These are phyloP conservation scores for Chondrus crispus DNA, from an alignment of 23 red algal genomes.

Conservation along the genomic window DNA sequence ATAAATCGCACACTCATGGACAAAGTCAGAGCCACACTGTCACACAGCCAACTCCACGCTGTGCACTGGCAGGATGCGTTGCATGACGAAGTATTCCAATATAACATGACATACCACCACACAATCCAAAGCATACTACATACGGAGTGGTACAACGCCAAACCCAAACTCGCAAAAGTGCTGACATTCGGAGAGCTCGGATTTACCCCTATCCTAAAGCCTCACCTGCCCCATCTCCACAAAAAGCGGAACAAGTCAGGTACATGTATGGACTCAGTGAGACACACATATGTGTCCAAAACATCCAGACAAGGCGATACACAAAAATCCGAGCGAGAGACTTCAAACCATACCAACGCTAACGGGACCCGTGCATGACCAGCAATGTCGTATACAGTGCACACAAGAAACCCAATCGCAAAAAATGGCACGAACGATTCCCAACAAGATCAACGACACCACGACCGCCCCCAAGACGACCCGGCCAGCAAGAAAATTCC, in stretches of 20 bases:
- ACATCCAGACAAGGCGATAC: background rate
- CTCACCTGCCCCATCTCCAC: background rate
- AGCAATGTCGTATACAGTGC: background rate
- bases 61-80: background rate
- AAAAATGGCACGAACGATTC: background rate
- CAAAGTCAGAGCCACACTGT: no score
- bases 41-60: no score
- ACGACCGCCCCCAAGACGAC: no score
- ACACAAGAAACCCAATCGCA: background rate
- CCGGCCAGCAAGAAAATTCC: background rate
- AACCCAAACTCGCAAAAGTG: background rate
- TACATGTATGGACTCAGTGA: background rate
- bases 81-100: background rate
- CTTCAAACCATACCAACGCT: conserved; percentile 19
- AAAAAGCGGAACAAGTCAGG: background rate
- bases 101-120: background rate
- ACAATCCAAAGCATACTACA: background rate
- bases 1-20: no score
- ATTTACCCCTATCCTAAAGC: background rate
- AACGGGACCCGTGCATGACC: background rate
- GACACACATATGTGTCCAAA: background rate
- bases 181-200: background rate
- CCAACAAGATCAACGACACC: background rate
- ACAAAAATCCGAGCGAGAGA: background rate
- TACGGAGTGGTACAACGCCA: background rate